Percentiles rank a stretch among this genome's conserved stretches.
Evolutionary conservation across 345 rosid species (phyloP).

Genomic region (Adansonia digitata): DNA sequence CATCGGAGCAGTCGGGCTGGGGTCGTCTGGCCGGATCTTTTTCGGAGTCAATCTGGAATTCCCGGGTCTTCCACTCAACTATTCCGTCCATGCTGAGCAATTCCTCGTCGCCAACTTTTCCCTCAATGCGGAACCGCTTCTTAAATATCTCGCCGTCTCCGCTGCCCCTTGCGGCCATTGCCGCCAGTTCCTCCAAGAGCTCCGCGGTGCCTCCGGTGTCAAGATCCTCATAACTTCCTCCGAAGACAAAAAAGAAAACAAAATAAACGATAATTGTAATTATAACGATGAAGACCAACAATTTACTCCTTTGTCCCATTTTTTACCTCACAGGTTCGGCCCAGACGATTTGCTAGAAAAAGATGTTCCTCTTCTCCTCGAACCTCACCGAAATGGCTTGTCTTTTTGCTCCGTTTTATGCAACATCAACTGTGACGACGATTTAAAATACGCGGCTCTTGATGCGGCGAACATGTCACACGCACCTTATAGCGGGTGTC

Average conservation of each 20-base stretch:
- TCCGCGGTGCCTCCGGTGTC: conserved; percentile 62
- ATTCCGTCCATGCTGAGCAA: conserved; percentile 94
- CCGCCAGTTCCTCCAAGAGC: conserved; percentile 91
- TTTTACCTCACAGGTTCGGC: conserved; percentile 79
- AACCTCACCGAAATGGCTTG: conserved; percentile 50
- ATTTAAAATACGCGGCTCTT: conserved; percentile 45
- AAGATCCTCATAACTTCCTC: conserved; percentile 40
- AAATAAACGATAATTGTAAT: conserved; percentile 4
- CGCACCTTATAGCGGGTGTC: conserved; percentile 85
- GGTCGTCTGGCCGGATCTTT: conserved; percentile 85
- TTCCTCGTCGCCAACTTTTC: conserved; percentile 83
- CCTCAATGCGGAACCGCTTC: conserved; percentile 54
- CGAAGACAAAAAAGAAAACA: conserved; percentile 12
- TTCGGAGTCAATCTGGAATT: conserved; percentile 84
- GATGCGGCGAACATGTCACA: conserved; percentile 80
- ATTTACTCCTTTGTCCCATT: conserved; percentile 37
- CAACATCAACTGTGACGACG: conserved; percentile 7
- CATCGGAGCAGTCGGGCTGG: conserved; percentile 82
- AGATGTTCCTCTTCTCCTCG: conserved; percentile 61
- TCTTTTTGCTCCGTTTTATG: conserved; percentile 11
- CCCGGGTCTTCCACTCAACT: conserved; percentile 87
- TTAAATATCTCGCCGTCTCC: conserved; percentile 69
- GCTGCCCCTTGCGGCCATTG: conserved; percentile 99
- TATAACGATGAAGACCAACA: conserved; percentile 10
- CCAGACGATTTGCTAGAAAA: conserved; percentile 68